Conservation (phyloP, 2,329 filamentous ascomycete genomes). For the Sporothrix variecibatus region DNA sequence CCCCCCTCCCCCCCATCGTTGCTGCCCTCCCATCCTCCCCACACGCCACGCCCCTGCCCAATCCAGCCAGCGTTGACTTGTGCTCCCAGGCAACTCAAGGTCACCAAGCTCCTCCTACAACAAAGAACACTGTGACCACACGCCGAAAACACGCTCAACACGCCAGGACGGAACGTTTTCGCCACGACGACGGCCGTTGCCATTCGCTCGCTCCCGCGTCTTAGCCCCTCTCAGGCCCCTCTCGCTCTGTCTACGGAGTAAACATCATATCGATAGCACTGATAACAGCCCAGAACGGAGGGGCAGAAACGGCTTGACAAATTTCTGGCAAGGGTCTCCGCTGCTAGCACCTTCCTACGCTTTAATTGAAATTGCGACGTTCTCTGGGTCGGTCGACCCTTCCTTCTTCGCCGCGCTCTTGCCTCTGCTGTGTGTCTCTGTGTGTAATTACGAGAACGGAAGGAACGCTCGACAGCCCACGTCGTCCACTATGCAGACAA, state of each 20-base stretch:
- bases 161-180: conserved; percentile 5
- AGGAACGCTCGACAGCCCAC: background rate
- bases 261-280: conserved; percentile 6
- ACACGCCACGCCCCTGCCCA: conserved; percentile 8
- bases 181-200: background rate
- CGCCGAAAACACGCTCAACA: background rate
- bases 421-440: background rate
- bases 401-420: background rate
- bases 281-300: conserved; percentile 18
- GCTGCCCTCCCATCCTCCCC: background rate
- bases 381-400: background rate
- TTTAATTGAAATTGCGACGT: conserved; percentile 7
- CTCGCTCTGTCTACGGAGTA: background rate
- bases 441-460: conserved; percentile 11
- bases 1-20: background rate
- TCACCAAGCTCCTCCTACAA: too few relatives aligned
- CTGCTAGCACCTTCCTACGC: background rate
- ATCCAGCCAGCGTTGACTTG: background rate
- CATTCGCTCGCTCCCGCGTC: conserved; percentile 16
- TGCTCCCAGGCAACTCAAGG: background rate
- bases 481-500: background rate
- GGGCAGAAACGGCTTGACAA: conserved; percentile 5
- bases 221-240: background rate
- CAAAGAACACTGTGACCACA: background rate
- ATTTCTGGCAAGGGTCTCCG: background rate